Evolutionary conservation across 352 stramenopile species (phyloP), one percentile per base, ranked within the genome.

Genomic region (Phytophthora cajani): DNA sequence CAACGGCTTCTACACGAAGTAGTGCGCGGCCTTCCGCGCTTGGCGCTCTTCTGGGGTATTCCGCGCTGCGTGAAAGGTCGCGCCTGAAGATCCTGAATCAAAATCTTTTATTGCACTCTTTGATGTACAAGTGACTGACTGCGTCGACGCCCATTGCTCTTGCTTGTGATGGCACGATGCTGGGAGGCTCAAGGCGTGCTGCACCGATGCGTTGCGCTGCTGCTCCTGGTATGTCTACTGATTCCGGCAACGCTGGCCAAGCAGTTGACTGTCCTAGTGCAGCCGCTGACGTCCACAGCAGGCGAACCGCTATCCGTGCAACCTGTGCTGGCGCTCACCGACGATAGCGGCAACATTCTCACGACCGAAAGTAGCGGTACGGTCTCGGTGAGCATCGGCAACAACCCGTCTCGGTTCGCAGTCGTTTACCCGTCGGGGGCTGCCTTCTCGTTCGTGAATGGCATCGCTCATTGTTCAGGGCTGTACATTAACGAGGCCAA

Each of bases 271-370:
- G 78, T 94, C 16, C 76, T 95, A 16, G 81, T 89, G 8, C 88
- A 95, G 62, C 88, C 89, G 1, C 70, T 87, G 32, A 81, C 73
- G 16, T 91, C 85, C 17, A 75, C 76, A 11, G 88, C 85, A 14
- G 88, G 89, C 50, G 87, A 94, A 44, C 72, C 67, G 11, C 67
- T 95, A 38, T 69, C 71, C 5, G 74, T 91, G 16, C 82, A 92
- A 46, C 86, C 87, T 0, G 82, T 89, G 33, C 71, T 95, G 3
- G 85, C 84, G 19, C 72, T 96, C 32, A 90, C 85, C 21, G 88
- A 96, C 42, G 87, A 93, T 60, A 77, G 79, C 38, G 87, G 87
- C 44, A 92, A 92, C 65, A 92, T 95, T 62, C 72, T 94, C 27
- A 89, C 79, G 17, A 78, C 63, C 0, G 72, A 90, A 54, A 94